Conservation (phyloP, 805 yeast species). For the Blastobotrys terrestris region DNA sequence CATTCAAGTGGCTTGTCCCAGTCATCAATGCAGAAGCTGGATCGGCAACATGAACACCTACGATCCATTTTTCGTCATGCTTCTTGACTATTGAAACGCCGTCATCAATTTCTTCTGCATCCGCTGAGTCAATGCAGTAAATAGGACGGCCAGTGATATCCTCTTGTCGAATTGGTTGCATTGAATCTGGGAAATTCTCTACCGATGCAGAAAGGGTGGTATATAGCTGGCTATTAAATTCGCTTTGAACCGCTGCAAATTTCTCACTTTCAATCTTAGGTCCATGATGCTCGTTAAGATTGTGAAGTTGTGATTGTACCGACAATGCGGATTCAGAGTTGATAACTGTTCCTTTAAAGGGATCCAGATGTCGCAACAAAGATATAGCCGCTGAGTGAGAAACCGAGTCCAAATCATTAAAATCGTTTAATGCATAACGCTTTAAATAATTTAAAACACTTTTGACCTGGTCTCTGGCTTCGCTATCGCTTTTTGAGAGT, state of each 20-base stretch:
- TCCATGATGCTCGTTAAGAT: conserved; percentile 5
- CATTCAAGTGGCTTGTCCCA: conserved; percentile 8
- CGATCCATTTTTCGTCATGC: conserved; percentile 22
- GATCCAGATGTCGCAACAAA: conserved; percentile 6
- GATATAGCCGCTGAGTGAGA: conserved; percentile 14
- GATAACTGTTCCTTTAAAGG: conserved; percentile 2
- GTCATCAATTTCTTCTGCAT: conserved; percentile 90
- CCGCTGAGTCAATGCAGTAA: conserved; percentile 75
- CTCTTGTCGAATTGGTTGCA: background rate
- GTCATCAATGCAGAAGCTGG: conserved; percentile 61
- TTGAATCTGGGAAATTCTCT: conserved; percentile 1
- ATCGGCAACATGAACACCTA: conserved; percentile 80
- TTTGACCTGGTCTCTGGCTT: background rate
- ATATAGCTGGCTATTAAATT: background rate
- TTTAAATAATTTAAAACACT: conserved; percentile 7
- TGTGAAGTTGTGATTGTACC: conserved; percentile 3
- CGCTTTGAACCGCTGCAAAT: background rate
- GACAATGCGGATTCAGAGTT: conserved; percentile 5
- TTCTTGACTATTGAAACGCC: conserved; percentile 57
- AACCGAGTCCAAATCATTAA: conserved; percentile 12
- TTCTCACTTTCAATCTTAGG: conserved; percentile 9
- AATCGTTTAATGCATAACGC: conserved; percentile 19
- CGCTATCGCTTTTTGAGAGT: background rate
- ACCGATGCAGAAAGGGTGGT: background rate
- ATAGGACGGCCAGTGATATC: conserved; percentile 38